These are phyloP conservation scores for Hypoxylon sp. DNA, from an alignment of 2,329 filamentous ascomycete genomes.

Conservation along the genomic window DNA sequence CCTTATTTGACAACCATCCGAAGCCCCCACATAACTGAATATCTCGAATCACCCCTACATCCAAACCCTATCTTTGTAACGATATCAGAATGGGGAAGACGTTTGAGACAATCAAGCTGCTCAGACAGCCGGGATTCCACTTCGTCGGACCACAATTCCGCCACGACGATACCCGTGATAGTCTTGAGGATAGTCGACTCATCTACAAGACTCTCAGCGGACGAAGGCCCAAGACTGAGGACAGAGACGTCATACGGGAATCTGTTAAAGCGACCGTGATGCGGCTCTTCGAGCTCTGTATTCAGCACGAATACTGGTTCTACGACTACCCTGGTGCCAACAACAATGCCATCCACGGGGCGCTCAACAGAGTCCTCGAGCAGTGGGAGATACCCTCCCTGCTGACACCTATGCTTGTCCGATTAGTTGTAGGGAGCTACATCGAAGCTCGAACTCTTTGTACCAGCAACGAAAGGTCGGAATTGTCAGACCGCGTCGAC, in stretches of 20 bases:
- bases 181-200: not conserved
- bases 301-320: not conserved
- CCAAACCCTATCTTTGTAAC: not conserved
- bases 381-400: not conserved
- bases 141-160: not conserved
- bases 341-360: not conserved
- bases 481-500: not conserved
- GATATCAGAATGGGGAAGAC: not conserved
- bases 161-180: not conserved
- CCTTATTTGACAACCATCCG: no score
- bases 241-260: not conserved
- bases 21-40: no score
- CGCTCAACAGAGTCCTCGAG: not conserved
- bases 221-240: not conserved
- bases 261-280: not conserved
- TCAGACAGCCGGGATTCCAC: not conserved
- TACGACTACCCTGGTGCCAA: not conserved
- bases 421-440: not conserved
- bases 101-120: not conserved
- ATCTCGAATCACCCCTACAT: no score
- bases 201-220: not conserved
- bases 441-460: not conserved
- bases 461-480: no score
- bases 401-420: not conserved
- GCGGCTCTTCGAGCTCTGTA: not conserved